Base-by-base conservation (phyloP, 2,329 filamentous ascomycete species). In the Trematosphaeria pertusa region DNA sequence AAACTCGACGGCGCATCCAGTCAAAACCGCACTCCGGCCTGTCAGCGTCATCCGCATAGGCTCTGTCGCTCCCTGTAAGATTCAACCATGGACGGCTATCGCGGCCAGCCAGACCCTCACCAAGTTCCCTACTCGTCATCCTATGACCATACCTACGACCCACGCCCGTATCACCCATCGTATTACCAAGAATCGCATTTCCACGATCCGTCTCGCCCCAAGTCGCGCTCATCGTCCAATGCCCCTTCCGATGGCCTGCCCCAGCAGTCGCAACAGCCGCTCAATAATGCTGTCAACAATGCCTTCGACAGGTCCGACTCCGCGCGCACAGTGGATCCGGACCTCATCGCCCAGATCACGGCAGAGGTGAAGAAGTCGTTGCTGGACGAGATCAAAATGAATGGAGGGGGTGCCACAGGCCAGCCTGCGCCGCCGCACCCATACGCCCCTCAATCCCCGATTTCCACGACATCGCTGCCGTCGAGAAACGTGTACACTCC, bases 281-380 rank as follows among this genome's bases (percentile, higher is more conserved):
- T 85, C 54, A 79, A 80, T 56, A 80, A 83, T 57, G 82, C 81
- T 24, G 79, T 85, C 54, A 78, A 75, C 56, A 78, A 78, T 52
- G 81, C 81, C 8, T 81, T 83, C 49, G 73, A 80, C 56, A 76
- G 77, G 40, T 74, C 78, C 9, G 74, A 79, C 31, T 69, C 75
- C 7, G 72, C 77, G 7, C 74, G 73, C 47, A 75, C 78, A 30
- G 71, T 87, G 10, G 80, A 84, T 40, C 83, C 83, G 2, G 81
- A 84, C 6, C 72, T 87, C 17, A 77, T 87, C 39, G 79, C 81
- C 37, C 80, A 84, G 50, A 83, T 87, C 55, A 85, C 84, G 37
- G 81, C 83, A 64, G 80, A 85, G 47, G 76, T 79, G 24, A 76
- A 76, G 58, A 74, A 66, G 50, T 71, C 70, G 54, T 71, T 75